Percentiles rank a stretch among this genome's conserved stretches.
Conservation (phyloP, 2,329 filamentous ascomycete genomes). For the Hypoxylon sp. region DNA sequence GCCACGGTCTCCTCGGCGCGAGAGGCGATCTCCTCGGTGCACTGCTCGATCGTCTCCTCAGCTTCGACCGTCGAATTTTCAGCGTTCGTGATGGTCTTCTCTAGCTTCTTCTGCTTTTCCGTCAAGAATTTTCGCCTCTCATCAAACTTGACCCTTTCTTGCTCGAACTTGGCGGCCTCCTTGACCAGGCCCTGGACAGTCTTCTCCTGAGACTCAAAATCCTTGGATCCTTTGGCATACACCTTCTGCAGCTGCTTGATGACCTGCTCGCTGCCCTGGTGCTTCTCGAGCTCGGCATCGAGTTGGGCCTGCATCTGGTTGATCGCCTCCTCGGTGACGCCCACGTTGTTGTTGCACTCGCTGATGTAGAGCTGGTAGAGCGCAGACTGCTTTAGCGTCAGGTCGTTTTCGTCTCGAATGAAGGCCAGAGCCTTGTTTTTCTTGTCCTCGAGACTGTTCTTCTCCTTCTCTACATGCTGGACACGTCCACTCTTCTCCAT, state of each 20-base stretch:
- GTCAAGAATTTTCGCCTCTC: conserved; percentile 95
- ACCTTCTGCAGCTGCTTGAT: conserved; percentile 90
- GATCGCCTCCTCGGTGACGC: conserved; percentile 88
- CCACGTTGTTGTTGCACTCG: conserved; percentile 87
- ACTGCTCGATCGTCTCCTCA: conserved; percentile 78
- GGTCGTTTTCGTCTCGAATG: conserved; percentile 91
- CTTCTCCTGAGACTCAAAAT: conserved; percentile 84
- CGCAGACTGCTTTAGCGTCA: conserved; percentile 86
- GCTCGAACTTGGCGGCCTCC: conserved; percentile 91
- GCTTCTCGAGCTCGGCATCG: conserved; percentile 87
- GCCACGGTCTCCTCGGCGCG: conserved; percentile 76
- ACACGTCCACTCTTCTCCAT: conserved; percentile 94
- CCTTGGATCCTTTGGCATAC: conserved; percentile 82
- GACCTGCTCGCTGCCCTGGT: conserved; percentile 85
- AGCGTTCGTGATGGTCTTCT: conserved; percentile 83
- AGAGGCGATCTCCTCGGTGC: conserved; percentile 78
- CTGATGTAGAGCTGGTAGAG: conserved; percentile 91
- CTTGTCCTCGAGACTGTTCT: conserved; percentile 90
- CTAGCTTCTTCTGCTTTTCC: conserved; percentile 92
- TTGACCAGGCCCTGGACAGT: conserved; percentile 80
- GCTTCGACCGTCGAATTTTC: conserved; percentile 78
- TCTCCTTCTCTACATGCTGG: conserved; percentile 98
- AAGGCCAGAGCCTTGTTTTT: conserved; percentile 93
- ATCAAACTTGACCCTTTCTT: conserved; percentile 95
- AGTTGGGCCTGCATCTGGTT: conserved; percentile 89